A percentile compares a stretch with the other conserved stretches of the same genome.
Conservation (phyloP, 1,284 basidiomycete species). For the Ceratobasidium sp. region DNA sequence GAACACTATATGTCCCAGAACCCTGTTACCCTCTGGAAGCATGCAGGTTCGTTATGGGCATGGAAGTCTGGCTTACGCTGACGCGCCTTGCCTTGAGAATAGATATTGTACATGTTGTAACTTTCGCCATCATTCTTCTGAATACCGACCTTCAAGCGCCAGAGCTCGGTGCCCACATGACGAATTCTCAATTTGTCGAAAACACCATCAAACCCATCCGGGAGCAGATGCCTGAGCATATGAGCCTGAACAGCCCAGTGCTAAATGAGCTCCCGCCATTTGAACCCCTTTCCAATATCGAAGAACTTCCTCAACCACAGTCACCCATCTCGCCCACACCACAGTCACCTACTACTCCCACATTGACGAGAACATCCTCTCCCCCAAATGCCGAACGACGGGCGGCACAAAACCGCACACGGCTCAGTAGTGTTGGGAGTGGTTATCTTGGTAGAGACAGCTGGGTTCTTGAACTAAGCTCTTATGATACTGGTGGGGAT, state of each 20-base stretch:
- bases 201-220: conserved; percentile 40
- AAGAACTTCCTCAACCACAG: conserved; percentile 20
- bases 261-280: background rate
- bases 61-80: background rate
- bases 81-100: background rate
- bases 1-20: conserved; percentile 37
- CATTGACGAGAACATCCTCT: background rate
- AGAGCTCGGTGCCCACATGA: conserved; percentile 41
- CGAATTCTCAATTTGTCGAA: conserved; percentile 33
- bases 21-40: conserved; percentile 13
- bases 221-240: conserved; percentile 8
- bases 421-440: conserved; percentile 37
- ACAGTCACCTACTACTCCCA: background rate
- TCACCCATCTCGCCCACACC: background rate
- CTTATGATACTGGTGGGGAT: conserved; percentile 14
- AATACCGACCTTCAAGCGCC: conserved; percentile 44
- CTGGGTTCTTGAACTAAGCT: conserved; percentile 25
- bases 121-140: conserved; percentile 43
- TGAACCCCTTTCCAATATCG: conserved; percentile 40
- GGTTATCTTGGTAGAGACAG: conserved; percentile 19
- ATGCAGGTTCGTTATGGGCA: conserved; percentile 13
- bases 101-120: conserved; percentile 44
- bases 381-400: conserved; percentile 26
- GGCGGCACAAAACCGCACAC: background rate
- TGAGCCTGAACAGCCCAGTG: conserved; percentile 6